A percentile compares a stretch with the other conserved stretches of the same genome.
Conservation (phyloP, 768 basidiomycete species). For the Pleurotus pulmonarius region DNA sequence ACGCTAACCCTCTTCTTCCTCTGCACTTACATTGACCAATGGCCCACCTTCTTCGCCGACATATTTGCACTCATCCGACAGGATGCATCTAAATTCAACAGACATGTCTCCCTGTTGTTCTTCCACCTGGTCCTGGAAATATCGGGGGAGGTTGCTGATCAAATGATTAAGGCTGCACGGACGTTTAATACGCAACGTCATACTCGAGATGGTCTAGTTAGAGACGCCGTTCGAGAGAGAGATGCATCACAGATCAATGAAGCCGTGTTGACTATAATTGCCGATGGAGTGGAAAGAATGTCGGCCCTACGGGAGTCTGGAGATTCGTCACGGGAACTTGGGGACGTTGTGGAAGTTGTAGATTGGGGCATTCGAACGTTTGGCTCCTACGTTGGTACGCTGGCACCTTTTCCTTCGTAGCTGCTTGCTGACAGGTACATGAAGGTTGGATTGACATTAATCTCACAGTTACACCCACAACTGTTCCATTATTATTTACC, state of each 20-base stretch:
- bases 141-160: conserved; percentile 96
- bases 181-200: conserved; percentile 67
- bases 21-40: conserved; percentile 80
- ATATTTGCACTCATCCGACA: conserved; percentile 71
- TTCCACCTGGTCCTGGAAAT: conserved; percentile 93
- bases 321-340: conserved; percentile 47
- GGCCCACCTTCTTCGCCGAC: conserved; percentile 82
- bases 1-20: conserved; percentile 87
- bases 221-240: conserved; percentile 86
- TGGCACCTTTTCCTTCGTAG: background rate
- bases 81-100: conserved; percentile 62
- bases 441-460: conserved; percentile 98
- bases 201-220: conserved; percentile 75
- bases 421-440: background rate
- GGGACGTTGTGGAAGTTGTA: conserved; percentile 69
- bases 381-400: conserved; percentile 91
- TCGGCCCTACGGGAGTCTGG: conserved; percentile 42
- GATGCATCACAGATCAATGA: conserved; percentile 87
- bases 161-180: conserved; percentile 86
- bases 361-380: conserved; percentile 93
- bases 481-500: conserved; percentile 80
- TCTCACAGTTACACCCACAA: conserved; percentile 86
- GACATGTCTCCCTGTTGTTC: conserved; percentile 82
- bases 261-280: conserved; percentile 80
- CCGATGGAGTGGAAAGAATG: conserved; percentile 65